Percentiles rank a stretch among this genome's conserved stretches.
phyloP scores from a whole-genome alignment of 2,329 filamentous ascomycete genomes.

The Rhinocladiella similis region DNA sequence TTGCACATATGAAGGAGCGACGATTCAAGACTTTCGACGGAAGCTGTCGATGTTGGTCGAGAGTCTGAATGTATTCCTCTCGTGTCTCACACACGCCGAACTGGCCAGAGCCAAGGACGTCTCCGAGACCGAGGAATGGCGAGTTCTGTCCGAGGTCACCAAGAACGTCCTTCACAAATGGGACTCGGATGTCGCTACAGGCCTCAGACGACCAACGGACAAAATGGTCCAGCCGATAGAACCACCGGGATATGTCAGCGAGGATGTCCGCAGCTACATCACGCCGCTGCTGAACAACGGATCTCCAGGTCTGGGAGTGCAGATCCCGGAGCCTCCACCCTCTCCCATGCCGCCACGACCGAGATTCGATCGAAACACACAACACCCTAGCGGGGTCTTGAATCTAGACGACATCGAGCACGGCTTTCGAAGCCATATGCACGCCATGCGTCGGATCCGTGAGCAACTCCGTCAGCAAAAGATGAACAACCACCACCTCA shows the following conservation, averaged over 20 bases:
- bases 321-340: background rate
- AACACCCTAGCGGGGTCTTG: conserved; percentile 3
- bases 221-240: conserved; percentile 4
- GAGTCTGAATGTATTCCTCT: conserved; percentile 26
- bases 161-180: conserved; percentile 24
- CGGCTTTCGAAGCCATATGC: conserved; percentile 23
- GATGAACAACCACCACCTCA: conserved; percentile 16
- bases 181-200: conserved; percentile 14
- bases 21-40: conserved; percentile 23
- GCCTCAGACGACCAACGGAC: conserved; percentile 2
- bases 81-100: conserved; percentile 24
- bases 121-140: conserved; percentile 21
- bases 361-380: background rate
- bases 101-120: conserved; percentile 20
- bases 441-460: conserved; percentile 24
- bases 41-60: conserved; percentile 26
- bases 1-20: conserved; percentile 19
- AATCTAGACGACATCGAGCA: conserved; percentile 23
- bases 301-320: conserved; percentile 1
- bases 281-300: conserved; percentile 7
- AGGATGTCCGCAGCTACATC: conserved; percentile 7
- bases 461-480: conserved; percentile 24
- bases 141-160: conserved; percentile 22
- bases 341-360: conserved; percentile 2
- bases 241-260: conserved; percentile 4